These are phyloP conservation scores for Monosporozyma aquatica DNA, from an alignment of 805 yeast genomes.

Conservation along the genomic window DNA sequence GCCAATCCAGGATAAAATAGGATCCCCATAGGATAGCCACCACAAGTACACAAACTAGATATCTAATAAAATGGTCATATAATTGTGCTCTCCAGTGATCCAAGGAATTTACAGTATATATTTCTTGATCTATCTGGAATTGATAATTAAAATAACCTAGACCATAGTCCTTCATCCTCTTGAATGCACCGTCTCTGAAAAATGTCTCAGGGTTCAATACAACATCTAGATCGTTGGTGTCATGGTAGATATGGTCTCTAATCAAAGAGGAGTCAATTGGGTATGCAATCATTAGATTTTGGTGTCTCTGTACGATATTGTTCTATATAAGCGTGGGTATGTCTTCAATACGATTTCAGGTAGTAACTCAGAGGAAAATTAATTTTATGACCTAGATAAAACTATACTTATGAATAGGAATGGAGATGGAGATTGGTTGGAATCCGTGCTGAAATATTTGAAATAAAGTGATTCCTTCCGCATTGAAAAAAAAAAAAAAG, in stretches of 20 bases:
- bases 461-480: too few relatives aligned
- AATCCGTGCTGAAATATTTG: too few relatives aligned
- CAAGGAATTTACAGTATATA: slow-evolving; percentile 21
- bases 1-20: not conserved
- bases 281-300: slow-evolving; percentile 29
- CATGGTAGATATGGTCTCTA: slow-evolving; percentile 32
- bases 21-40: slow-evolving; percentile 10
- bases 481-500: too few relatives aligned
- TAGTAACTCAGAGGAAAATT: too few relatives aligned
- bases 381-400: too few relatives aligned
- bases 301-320: too few relatives aligned
- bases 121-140: slow-evolving; percentile 15
- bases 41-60: slow-evolving; percentile 12
- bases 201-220: slow-evolving; percentile 25
- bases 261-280: slow-evolving; percentile 31
- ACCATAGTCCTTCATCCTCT: slow-evolving; percentile 23
- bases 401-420: too few relatives aligned
- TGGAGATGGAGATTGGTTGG: too few relatives aligned
- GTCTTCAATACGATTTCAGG: too few relatives aligned
- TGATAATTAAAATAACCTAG: slow-evolving; percentile 30
- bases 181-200: slow-evolving; percentile 26
- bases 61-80: slow-evolving; percentile 17
- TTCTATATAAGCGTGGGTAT: too few relatives aligned
- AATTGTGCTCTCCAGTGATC: slow-evolving; percentile 16
- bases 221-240: slow-evolving; percentile 22